phyloP scores from a whole-genome alignment of 345 rosid species.

The Eucalyptus fibrosa region DNA sequence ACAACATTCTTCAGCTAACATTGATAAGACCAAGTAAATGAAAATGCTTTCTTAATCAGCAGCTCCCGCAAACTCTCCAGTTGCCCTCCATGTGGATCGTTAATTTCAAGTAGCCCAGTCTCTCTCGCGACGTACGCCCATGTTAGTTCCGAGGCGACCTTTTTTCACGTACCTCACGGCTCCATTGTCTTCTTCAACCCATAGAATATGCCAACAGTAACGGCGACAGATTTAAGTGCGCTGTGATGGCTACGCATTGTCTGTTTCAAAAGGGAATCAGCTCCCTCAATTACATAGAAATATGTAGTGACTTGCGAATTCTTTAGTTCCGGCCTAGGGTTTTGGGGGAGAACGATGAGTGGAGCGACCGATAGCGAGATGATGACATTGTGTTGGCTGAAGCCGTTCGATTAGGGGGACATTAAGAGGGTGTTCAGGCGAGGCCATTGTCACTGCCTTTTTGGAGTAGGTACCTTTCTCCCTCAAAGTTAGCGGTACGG shows the following conservation, averaged over 20 bases:
- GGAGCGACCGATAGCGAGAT: background rate
- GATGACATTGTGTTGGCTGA: background rate
- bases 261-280: background rate
- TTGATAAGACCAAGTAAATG: background rate
- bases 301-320: background rate
- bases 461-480: background rate
- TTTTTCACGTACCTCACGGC: background rate
- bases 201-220: background rate
- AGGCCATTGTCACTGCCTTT: background rate
- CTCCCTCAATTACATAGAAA: background rate
- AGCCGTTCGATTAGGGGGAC: background rate
- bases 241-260: background rate
- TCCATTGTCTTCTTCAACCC: background rate
- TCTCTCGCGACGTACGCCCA: background rate
- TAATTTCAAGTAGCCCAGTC: conserved; percentile 2
- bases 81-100: conserved; percentile 23
- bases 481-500: background rate
- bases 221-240: background rate
- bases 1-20: background rate
- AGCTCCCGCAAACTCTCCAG: background rate
- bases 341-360: background rate
- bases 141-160: background rate
- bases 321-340: background rate
- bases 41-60: background rate
- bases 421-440: background rate